Evolutionary conservation across 257 asterid species (phyloP).

Genomic region (Coffea canephora): DNA sequence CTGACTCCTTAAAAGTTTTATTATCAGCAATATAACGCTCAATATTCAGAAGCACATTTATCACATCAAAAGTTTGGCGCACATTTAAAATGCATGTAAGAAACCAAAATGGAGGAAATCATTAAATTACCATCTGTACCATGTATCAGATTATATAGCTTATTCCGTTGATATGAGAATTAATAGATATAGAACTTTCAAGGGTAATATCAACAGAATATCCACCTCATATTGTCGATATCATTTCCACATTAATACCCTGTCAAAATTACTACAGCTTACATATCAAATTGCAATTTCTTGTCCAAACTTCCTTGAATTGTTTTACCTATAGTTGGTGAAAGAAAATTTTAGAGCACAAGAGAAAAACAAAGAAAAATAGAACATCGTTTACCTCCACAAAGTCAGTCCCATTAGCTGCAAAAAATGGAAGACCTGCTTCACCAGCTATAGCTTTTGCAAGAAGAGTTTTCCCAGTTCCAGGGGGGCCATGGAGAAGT

Average conservation of each 20-base stretch:
- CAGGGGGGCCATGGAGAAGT: slow-evolving; percentile 99
- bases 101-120: neutral
- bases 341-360: too few species aligned
- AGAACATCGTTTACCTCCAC: slow-evolving; percentile 70
- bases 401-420: slow-evolving; percentile 97
- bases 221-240: neutral
- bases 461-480: slow-evolving; percentile 98
- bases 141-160: neutral
- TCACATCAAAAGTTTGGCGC: neutral
- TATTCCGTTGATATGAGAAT: neutral
- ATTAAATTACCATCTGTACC: neutral
- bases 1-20: neutral
- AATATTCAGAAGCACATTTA: neutral
- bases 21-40: neutral
- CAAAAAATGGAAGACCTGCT: slow-evolving; percentile 99
- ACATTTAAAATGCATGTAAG: neutral
- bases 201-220: neutral
- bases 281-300: neutral
- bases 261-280: neutral
- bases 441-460: slow-evolving; percentile 99
- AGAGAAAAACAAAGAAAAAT: neutral
- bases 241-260: neutral
- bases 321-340: neutral
- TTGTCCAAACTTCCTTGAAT: neutral
- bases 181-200: neutral